Evolutionary conservation across 805 yeast species (phyloP).

Genomic region (Scheffersomyces stipitis): DNA sequence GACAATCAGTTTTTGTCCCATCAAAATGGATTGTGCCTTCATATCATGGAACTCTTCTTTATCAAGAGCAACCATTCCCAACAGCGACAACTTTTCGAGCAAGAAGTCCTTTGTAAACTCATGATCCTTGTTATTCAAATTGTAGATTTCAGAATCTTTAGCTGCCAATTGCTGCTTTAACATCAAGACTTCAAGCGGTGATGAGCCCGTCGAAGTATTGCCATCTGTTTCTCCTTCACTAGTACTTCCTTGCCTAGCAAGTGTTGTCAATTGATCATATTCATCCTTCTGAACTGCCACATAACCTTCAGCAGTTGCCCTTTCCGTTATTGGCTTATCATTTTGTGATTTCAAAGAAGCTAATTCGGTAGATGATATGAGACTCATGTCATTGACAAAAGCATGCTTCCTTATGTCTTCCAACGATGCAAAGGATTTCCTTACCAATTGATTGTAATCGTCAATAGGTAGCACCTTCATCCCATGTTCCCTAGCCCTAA

Average conservation of each 20-base stretch:
- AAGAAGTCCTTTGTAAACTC: slow-evolving; percentile 22
- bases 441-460: slow-evolving; percentile 19
- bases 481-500: slow-evolving; percentile 4
- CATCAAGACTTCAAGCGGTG: slow-evolving; percentile 24
- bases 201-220: slow-evolving; percentile 15
- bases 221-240: slow-evolving; percentile 5
- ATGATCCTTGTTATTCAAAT: slow-evolving; percentile 12
- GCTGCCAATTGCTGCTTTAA: slow-evolving; percentile 27
- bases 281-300: slow-evolving; percentile 3
- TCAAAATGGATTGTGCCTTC: slow-evolving; percentile 12
- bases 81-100: slow-evolving; percentile 24
- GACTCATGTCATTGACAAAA: slow-evolving; percentile 24
- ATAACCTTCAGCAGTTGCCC: slow-evolving; percentile 17
- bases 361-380: slow-evolving; percentile 20
- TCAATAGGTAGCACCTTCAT: slow-evolving; percentile 18
- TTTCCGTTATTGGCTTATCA: slow-evolving; percentile 13
- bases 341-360: slow-evolving; percentile 5
- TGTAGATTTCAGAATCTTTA: slow-evolving; percentile 28
- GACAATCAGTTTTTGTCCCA: slow-evolving; percentile 15
- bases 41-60: slow-evolving; percentile 28
- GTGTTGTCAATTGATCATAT: slow-evolving; percentile 4
- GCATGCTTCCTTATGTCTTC: slow-evolving; percentile 24
- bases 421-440: slow-evolving; percentile 15
- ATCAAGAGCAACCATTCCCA: slow-evolving; percentile 31
- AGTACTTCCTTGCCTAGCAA: slow-evolving; percentile 1